Evolutionary conservation across 768 basidiomycete genomes (phyloP).

Genomic region (Crassisporium funariophilum): DNA sequence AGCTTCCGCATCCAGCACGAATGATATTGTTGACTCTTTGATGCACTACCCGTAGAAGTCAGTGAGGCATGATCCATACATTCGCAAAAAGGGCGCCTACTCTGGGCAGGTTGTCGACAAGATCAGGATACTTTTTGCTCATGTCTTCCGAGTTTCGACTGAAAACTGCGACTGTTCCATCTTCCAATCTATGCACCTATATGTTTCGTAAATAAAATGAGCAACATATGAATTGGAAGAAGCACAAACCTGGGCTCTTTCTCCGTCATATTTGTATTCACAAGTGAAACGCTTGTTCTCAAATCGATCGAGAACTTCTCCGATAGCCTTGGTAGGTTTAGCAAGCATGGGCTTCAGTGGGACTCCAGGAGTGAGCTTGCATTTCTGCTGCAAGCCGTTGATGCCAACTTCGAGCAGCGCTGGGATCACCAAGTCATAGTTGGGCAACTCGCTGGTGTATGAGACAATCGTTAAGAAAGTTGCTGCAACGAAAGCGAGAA

Average conservation of each 20-base stretch:
- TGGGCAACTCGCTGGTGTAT: constrained; percentile 80
- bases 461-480: constrained; percentile 5
- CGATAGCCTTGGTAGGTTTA: constrained; percentile 98
- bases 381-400: constrained; percentile 63
- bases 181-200: constrained; percentile 80
- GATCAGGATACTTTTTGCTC: constrained; percentile 98
- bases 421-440: constrained; percentile 90
- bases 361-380: constrained; percentile 93
- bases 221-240: background rate
- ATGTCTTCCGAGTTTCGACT: constrained; percentile 98
- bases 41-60: constrained; percentile 77
- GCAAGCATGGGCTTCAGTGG: constrained; percentile 99
- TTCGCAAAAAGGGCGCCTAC: constrained; percentile 41
- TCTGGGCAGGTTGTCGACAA: constrained; percentile 89
- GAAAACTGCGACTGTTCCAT: constrained; percentile 89
- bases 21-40: constrained; percentile 80
- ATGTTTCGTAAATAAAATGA: constrained; percentile 1
- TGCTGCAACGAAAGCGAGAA: constrained; percentile 2
- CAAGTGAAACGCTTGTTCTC: constrained; percentile 96
- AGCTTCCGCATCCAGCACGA: constrained; percentile 95
- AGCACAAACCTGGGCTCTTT: constrained; percentile 80
- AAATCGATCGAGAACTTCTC: constrained; percentile 95
- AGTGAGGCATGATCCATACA: background rate
- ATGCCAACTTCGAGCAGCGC: constrained; percentile 83
- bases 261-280: constrained; percentile 99